Percentiles rank a stretch among this genome's conserved stretches.
phyloP scores from a whole-genome alignment of 768 basidiomycete species.

The Hortiboletus flavorubellus region DNA sequence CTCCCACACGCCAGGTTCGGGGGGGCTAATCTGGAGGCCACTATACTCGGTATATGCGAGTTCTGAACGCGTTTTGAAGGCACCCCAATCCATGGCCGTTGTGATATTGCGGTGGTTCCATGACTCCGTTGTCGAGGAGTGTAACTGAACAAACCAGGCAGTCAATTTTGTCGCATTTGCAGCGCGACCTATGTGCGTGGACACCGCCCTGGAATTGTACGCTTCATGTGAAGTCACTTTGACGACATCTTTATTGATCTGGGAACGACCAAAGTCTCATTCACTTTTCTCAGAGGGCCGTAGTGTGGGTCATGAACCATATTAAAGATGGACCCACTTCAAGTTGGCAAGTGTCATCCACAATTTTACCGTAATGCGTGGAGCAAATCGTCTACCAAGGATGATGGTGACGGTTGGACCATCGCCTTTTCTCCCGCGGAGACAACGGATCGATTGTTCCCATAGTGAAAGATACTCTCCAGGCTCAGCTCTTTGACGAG shows the following conservation, averaged over 20 bases:
- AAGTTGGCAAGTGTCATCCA: neutral
- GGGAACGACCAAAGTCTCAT: constrained; percentile 3
- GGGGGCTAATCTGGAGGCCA: neutral
- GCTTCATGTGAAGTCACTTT: neutral
- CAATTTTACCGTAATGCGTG: neutral
- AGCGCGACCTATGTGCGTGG: neutral
- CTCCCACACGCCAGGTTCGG: neutral
- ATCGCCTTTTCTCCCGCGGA: neutral
- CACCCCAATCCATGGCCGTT: neutral
- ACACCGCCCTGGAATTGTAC: neutral
- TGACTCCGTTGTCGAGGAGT: neutral
- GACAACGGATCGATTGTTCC: neutral
- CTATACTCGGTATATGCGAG: neutral
- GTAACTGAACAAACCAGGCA: neutral
- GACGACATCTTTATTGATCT: constrained; percentile 1
- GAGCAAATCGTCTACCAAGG: too few species aligned
- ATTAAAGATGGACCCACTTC: neutral
- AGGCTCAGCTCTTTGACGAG: neutral
- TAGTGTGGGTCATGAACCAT: neutral
- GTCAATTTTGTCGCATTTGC: neutral
- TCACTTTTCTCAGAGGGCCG: neutral
- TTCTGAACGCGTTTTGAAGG: neutral
- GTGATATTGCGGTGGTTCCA: neutral
- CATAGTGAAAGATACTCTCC: too few species aligned
- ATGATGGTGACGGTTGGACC: neutral